Evolutionary conservation across 805 yeast genomes (phyloP).

Genomic region (Geotrichum ghanense): DNA sequence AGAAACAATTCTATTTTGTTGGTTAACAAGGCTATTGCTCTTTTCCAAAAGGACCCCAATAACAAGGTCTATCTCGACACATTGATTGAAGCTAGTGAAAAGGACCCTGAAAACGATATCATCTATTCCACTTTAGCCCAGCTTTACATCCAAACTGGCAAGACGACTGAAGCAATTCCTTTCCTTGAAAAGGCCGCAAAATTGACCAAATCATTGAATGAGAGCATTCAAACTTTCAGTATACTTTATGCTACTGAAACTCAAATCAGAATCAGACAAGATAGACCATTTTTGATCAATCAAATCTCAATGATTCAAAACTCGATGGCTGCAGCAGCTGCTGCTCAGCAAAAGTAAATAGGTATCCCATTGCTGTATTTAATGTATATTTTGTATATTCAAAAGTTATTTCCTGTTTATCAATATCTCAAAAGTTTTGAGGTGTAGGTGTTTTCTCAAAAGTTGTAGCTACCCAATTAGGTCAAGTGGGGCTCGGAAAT

Average conservation of each 20-base stretch:
- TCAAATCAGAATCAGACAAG: constrained; percentile 53
- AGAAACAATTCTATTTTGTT: constrained; percentile 84
- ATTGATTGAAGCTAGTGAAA: constrained; percentile 61
- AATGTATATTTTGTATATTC: too few species aligned
- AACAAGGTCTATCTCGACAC: constrained; percentile 50
- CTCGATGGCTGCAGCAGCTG: background rate
- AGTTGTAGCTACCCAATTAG: too few species aligned
- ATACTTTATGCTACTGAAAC: constrained; percentile 79
- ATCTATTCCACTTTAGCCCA: constrained; percentile 91
- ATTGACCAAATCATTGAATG: constrained; percentile 74
- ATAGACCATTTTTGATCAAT: constrained; percentile 24
- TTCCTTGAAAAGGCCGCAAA: constrained; percentile 75
- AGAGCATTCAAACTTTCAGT: constrained; percentile 81
- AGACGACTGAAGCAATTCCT: constrained; percentile 67
- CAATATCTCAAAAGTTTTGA: too few species aligned
- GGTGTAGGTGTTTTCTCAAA: too few species aligned
- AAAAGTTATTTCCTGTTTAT: too few species aligned
- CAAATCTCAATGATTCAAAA: constrained; percentile 5
- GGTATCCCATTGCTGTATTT: too few species aligned
- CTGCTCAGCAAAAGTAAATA: background rate
- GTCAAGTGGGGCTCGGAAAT: too few species aligned
- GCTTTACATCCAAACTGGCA: constrained; percentile 71
- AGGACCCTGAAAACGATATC: constrained; percentile 82
- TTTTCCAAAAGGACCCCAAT: constrained; percentile 28
- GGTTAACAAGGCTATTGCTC: constrained; percentile 72